phyloP scores from a whole-genome alignment of 129 eudicot genomes.

The Helichrysum umbraculigerum region DNA sequence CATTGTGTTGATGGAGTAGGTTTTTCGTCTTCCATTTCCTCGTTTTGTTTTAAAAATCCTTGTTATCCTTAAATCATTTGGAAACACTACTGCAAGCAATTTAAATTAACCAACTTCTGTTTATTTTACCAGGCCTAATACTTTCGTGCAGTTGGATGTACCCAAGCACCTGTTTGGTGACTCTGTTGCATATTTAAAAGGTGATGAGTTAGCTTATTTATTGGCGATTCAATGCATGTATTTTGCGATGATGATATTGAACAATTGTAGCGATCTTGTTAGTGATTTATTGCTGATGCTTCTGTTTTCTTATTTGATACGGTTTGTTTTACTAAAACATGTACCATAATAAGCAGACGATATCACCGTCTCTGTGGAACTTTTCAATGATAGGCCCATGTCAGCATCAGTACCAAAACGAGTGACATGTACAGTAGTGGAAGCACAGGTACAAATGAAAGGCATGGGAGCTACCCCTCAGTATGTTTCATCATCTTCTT shows the following conservation, averaged over 20 bases:
- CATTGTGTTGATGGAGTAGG: slow-evolving; percentile 85
- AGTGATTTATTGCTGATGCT: background rate
- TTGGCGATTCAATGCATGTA: background rate
- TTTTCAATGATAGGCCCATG: slow-evolving; percentile 72
- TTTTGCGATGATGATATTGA: background rate
- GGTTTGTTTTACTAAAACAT: slow-evolving; percentile 13
- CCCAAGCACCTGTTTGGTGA: slow-evolving; percentile 79
- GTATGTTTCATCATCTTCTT: slow-evolving; percentile 47
- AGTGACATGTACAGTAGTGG: slow-evolving; percentile 88
- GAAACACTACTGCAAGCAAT: background rate
- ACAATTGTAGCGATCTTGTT: background rate
- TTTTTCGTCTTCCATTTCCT: slow-evolving; percentile 4
- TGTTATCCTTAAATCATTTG: background rate
- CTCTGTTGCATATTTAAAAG: slow-evolving; percentile 73
- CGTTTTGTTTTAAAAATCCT: slow-evolving; percentile 3
- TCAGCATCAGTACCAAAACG: slow-evolving; percentile 86
- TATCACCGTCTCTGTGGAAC: slow-evolving; percentile 68
- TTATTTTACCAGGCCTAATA: slow-evolving; percentile 54
- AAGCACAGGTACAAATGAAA: slow-evolving; percentile 64
- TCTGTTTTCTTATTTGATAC: background rate
- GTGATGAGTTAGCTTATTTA: slow-evolving; percentile 28
- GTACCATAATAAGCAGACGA: slow-evolving; percentile 56
- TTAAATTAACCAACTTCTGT: background rate
- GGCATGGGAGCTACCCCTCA: slow-evolving; percentile 86
- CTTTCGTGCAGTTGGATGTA: slow-evolving; percentile 74